A percentile compares a stretch with the other conserved stretches of the same genome.
Conservation (phyloP, 805 yeast genomes). For the Candida gorgasii region DNA sequence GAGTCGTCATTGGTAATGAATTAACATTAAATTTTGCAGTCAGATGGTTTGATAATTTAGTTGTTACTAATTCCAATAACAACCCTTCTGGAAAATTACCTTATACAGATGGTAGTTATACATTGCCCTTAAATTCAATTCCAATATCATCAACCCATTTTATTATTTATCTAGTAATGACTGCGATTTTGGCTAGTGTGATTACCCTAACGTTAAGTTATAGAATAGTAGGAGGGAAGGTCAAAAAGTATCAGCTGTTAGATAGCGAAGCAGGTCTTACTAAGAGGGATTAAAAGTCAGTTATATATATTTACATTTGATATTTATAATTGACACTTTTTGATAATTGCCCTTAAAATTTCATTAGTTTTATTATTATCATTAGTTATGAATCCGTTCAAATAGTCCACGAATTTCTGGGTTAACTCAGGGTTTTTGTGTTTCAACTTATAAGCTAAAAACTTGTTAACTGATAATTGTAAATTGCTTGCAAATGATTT, state of each 20-base stretch:
- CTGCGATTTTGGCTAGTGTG: constrained; percentile 23
- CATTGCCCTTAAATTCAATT: constrained; percentile 31
- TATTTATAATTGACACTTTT: constrained; percentile 37
- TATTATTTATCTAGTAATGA: constrained; percentile 22
- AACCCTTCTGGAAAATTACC: constrained; percentile 26
- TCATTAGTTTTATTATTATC: constrained; percentile 25
- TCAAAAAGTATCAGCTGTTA: constrained; percentile 19
- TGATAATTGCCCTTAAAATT: constrained; percentile 41
- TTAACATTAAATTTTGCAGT: constrained; percentile 58
- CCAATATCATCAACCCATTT: constrained; percentile 28
- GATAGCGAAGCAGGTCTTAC: constrained; percentile 24
- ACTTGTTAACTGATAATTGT: constrained; percentile 71
- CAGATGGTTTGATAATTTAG: constrained; percentile 49
- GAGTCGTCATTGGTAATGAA: constrained; percentile 65
- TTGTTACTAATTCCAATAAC: constrained; percentile 8
- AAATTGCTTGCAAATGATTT: constrained; percentile 56
- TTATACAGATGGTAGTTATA: constrained; percentile 41
- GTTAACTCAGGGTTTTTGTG: constrained; percentile 35
- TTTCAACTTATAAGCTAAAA: constrained; percentile 57
- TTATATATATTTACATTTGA: constrained; percentile 2
- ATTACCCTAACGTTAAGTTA: constrained; percentile 26
- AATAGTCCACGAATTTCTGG: constrained; percentile 25
- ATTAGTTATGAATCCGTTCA: constrained; percentile 20
- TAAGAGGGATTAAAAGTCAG: constrained; percentile 8
- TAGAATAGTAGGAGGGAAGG: constrained; percentile 21